These are phyloP conservation scores for Pyronema omphalodes DNA, from an alignment of 495 filamentous ascomycete species.

Conservation along the genomic window DNA sequence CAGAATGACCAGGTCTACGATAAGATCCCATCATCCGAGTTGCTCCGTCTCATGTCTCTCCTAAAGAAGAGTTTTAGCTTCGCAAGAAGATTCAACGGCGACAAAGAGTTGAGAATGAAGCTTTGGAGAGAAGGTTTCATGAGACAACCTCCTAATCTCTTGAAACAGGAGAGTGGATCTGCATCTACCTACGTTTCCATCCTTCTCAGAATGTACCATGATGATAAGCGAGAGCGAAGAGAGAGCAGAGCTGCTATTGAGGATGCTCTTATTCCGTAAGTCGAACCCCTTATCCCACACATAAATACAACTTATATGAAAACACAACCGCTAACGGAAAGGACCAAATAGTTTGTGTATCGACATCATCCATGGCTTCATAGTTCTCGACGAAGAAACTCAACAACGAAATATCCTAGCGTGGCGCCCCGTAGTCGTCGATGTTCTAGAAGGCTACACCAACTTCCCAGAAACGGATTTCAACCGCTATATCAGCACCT, in stretches of 20 bases:
- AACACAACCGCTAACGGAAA: conserved; percentile 1
- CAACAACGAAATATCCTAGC: conserved; percentile 92
- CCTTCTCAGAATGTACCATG: conserved; percentile 88
- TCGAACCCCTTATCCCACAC: conserved; percentile 6
- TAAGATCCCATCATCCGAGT: conserved; percentile 71
- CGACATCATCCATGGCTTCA: conserved; percentile 74
- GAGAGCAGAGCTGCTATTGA: conserved; percentile 66
- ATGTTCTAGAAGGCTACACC: conserved; percentile 88
- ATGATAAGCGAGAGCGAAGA: conserved; percentile 63
- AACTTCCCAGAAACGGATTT: conserved; percentile 76
- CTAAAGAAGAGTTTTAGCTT: conserved; percentile 91
- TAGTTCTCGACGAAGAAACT: conserved; percentile 72
- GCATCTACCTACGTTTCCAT: conserved; percentile 90
- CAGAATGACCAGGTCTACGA: conserved; percentile 90
- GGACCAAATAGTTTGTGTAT: conserved; percentile 53
- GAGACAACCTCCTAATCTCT: conserved; percentile 96
- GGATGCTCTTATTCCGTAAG: conserved; percentile 69
- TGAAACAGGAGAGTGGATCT: conserved; percentile 89
- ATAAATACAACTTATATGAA: neutral
- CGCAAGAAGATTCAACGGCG: conserved; percentile 88
- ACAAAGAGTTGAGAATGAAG: conserved; percentile 86
- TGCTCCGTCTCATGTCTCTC: conserved; percentile 80
- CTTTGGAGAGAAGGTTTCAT: conserved; percentile 97
- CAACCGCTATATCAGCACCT: conserved; percentile 52
- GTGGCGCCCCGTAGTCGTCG: conserved; percentile 92